Percentiles rank a stretch among this genome's conserved stretches.
Conservation (phyloP, 257 asterid species). For the Jacaranda mimosifolia region DNA sequence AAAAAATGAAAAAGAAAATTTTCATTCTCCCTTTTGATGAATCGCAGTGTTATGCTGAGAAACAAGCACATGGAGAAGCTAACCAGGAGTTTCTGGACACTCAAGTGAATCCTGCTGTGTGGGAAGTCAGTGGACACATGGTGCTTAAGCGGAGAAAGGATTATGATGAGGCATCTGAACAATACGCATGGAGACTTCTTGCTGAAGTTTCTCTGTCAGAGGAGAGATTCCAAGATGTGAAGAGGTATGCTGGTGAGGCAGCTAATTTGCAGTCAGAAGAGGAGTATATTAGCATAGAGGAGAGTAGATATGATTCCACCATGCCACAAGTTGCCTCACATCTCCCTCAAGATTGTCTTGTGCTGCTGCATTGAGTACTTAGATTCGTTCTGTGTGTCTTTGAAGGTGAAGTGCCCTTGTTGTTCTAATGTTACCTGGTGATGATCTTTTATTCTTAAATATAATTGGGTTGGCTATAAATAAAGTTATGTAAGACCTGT, state of each 20-base stretch:
- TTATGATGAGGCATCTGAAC: slow-evolving; percentile 69
- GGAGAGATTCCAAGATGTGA: slow-evolving; percentile 59
- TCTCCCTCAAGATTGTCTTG: slow-evolving; percentile 55
- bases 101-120: slow-evolving; percentile 82
- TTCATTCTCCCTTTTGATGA: slow-evolving; percentile 15
- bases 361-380: slow-evolving; percentile 47
- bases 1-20: neutral
- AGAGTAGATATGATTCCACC: slow-evolving; percentile 42
- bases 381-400: neutral
- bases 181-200: slow-evolving; percentile 66
- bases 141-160: slow-evolving; percentile 70
- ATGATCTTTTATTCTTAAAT: neutral
- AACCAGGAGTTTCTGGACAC: slow-evolving; percentile 61
- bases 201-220: slow-evolving; percentile 66
- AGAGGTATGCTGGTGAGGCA: slow-evolving; percentile 46
- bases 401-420: no score
- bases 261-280: slow-evolving; percentile 47
- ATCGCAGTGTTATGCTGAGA: slow-evolving; percentile 72
- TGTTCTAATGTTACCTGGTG: neutral
- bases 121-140: slow-evolving; percentile 87
- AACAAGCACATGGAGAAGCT: slow-evolving; percentile 73
- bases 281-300: slow-evolving; percentile 33
- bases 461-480: neutral
- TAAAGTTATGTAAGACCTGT: neutral
- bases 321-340: slow-evolving; percentile 46